phyloP scores from a whole-genome alignment of 345 rosid species.

The Citrus glauca region DNA sequence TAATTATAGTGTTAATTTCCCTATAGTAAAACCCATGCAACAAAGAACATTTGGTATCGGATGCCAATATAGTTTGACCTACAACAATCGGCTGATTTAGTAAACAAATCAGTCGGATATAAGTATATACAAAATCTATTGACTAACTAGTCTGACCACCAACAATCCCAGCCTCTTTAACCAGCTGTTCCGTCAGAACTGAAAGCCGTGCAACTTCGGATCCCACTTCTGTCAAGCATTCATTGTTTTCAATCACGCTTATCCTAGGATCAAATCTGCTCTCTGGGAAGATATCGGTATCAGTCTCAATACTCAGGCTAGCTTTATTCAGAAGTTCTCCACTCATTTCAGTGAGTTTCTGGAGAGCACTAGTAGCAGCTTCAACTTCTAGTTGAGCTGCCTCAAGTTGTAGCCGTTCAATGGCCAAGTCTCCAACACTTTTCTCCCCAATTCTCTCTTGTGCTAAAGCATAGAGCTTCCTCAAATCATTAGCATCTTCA shows the following conservation, averaged over 20 bases:
- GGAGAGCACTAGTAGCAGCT: slow-evolving; percentile 69
- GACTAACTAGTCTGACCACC: slow-evolving; percentile 15
- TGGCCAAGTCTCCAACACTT: slow-evolving; percentile 61
- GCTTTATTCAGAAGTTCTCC: slow-evolving; percentile 46
- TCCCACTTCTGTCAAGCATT: slow-evolving; percentile 43
- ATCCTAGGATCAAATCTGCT: slow-evolving; percentile 7
- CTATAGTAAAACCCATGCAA: not conserved
- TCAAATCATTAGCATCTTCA: slow-evolving; percentile 58
- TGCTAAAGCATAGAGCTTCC: slow-evolving; percentile 54
- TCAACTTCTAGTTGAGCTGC: slow-evolving; percentile 79
- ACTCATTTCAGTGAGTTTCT: slow-evolving; percentile 72
- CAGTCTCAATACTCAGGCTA: slow-evolving; percentile 39
- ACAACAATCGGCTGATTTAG: slow-evolving; percentile 4
- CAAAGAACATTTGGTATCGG: not conserved
- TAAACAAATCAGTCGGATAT: not conserved
- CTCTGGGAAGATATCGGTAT: slow-evolving; percentile 19
- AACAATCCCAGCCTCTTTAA: slow-evolving; percentile 59
- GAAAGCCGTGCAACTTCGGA: slow-evolving; percentile 53
- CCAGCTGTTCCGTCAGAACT: slow-evolving; percentile 57
- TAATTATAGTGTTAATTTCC: too few relatives aligned
- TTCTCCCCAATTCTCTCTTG: slow-evolving; percentile 65
- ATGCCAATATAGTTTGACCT: not conserved
- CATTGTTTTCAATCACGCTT: slow-evolving; percentile 26
- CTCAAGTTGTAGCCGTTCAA: slow-evolving; percentile 79
- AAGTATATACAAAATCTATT: slow-evolving; percentile 13